Evolutionary conservation across 768 basidiomycete genomes (phyloP), one percentile per base, ranked within the genome.

Genomic region (Jaapia argillacea): DNA sequence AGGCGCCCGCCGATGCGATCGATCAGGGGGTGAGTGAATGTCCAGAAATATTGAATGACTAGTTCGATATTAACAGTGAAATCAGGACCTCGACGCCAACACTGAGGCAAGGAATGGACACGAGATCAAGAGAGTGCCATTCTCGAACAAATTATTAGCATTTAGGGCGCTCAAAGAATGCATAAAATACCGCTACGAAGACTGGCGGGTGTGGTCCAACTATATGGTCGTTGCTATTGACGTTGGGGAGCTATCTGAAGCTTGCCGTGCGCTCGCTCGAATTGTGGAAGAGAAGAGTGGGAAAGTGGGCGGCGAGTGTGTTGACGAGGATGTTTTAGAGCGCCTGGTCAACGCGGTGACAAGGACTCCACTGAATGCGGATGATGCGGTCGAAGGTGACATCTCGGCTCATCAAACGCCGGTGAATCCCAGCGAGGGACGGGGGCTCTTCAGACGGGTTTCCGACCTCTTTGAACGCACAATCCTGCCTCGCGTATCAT

Each of bases 161-260:
- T 96, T 89, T 71, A 83, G 82, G 14, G 94, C 96, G 2, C 81
- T 99, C 22, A 83, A 85, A 51, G 86, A 89, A 47, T 93, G 96
- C 1, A 72, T 98, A 47, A 81, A 80, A 52, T 77, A 74, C 60
- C 75, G 77, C 40, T 86, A 90, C 58, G 81, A 88, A 22, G 93
- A 91, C 56, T 98, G 94, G 93, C 77, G 90, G 16, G 93, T 99
- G 86, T 99, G 96, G 96, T 72, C 74, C 48, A 99, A 99, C 68
- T 98, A 92, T 68, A 92, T 89, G 83, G 69, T 96, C 55, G 82
- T 98, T 22, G 74, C 88, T 3, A 70, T 96, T 61, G 91, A 97
- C 51, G 85, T 97, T 16, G 94, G 93, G 5, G 92, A 98, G 57
- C 71, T 97, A 40, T 70, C 77, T 1, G 94, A 99, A 57, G 82